Evolutionary conservation across 2,329 filamentous ascomycete species (phyloP), one percentile per base, ranked within the genome.

Genomic region (Onygenales sp.): DNA sequence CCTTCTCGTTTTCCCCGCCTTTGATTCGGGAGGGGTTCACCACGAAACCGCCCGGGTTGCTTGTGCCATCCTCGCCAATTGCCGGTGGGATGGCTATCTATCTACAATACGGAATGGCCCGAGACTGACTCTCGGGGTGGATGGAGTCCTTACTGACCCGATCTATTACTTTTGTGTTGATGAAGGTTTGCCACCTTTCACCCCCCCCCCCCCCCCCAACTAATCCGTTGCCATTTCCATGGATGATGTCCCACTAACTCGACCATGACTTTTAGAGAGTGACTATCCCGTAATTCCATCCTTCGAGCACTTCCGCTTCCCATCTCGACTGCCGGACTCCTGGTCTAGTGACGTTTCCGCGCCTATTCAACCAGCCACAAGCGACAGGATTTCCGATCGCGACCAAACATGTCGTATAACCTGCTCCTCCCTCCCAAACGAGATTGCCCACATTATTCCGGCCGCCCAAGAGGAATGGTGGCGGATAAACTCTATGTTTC

Each of bases 131-230:
- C n/a, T 36, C 14, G 34, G 6, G 14, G 36, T 34, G 17, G 36
- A 49, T 36, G 31, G 21, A n/a, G 37, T 51, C 17, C 48, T 51
- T 42, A 27, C 17, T 37, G 27, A 51, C 34, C 36, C 21, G 2
- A 51, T 21, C n/a, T 51, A 51, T 40, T 51, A 51, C 48, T 51
- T 51, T 17, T 40, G 48, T 44, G 21, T 40, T 51, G 48, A 37
- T 40, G n/a, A 17, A 51, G 36, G 40, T 42, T 42, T 42, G 42
- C 10, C 21, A 44, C 42, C 14, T 40, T 40, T 14, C 14, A 40
- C 37, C 21, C 21, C 21, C 1, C 21, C 21, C 46, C 14, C 11
- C 33, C 21, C 21, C 46, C 11, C 46, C 46, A 7, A 36, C 17
- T 11, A 36, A 31, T 48, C 17, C 7, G 45, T 36, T 17, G 32